A percentile compares a stretch with the other conserved stretches of the same genome.
These are phyloP conservation scores for Mortierella sp. DNA, from an alignment of 371 early-diverging fungal genomes.

Conservation along the genomic window DNA sequence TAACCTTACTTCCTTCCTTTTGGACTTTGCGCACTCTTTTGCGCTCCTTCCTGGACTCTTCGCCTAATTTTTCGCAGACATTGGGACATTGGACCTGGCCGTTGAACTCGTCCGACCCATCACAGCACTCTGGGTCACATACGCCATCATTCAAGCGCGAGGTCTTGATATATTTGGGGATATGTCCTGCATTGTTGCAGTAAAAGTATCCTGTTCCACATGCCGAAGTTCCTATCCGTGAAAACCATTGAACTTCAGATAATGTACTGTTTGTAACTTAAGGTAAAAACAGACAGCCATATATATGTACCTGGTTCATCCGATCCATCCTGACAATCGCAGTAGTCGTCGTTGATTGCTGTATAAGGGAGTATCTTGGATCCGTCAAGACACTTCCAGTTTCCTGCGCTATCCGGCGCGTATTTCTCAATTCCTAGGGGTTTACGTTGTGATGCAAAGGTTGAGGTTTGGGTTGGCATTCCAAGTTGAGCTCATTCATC, in stretches of 20 bases:
- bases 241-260: too few species aligned
- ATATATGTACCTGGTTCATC: slow-evolving; percentile 88
- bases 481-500: too few species aligned
- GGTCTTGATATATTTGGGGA: slow-evolving; percentile 74
- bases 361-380: slow-evolving; percentile 71
- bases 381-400: slow-evolving; percentile 84
- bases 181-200: slow-evolving; percentile 85
- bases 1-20: slow-evolving; percentile 43
- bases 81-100: slow-evolving; percentile 73
- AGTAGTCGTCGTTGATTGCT: slow-evolving; percentile 94
- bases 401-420: slow-evolving; percentile 52
- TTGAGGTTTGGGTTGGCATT: not conserved
- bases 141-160: slow-evolving; percentile 92
- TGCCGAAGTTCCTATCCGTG: slow-evolving; percentile 83
- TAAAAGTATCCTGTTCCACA: slow-evolving; percentile 84
- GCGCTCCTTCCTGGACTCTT: slow-evolving; percentile 20
- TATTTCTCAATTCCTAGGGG: slow-evolving; percentile 56
- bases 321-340: slow-evolving; percentile 94
- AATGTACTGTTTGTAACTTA: not conserved
- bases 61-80: slow-evolving; percentile 68
- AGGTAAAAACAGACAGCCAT: not conserved
- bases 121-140: slow-evolving; percentile 95
- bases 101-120: slow-evolving; percentile 90
- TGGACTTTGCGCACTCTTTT: slow-evolving; percentile 19
- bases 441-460: not conserved